These are phyloP conservation scores for Trichoderma guizhouense DNA, from an alignment of 2,329 filamentous ascomycete species.

Conservation along the genomic window DNA sequence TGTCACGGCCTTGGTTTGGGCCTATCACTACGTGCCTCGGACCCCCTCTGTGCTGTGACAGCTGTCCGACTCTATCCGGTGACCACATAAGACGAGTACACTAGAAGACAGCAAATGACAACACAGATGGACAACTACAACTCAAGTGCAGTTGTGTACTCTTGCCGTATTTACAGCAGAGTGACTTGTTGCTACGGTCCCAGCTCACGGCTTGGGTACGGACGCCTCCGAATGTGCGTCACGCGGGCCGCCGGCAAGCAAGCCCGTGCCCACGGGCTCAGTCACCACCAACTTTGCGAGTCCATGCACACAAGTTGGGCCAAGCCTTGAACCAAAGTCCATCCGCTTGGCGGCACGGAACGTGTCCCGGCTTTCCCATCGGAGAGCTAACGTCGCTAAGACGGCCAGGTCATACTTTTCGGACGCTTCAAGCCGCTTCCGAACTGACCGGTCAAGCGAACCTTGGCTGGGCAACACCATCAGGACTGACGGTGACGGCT, in stretches of 20 bases:
- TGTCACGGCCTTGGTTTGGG: not conserved
- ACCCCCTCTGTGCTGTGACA: not conserved
- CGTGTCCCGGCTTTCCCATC: not conserved
- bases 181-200: not conserved
- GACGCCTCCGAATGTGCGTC: slow-evolving; percentile 1
- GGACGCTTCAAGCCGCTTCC: not conserved
- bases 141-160: not conserved
- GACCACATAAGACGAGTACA: not conserved
- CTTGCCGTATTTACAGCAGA: not conserved
- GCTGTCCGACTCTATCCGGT: not conserved
- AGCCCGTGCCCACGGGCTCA: not conserved
- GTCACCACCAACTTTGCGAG: not conserved
- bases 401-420: not conserved
- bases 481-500: not conserved
- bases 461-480: not conserved
- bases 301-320: not conserved
- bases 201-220: not conserved
- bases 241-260: not conserved
- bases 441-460: not conserved
- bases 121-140: not conserved
- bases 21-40: not conserved
- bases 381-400: not conserved
- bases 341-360: not conserved
- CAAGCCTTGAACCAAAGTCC: not conserved
- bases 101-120: not conserved